Evolutionary conservation across 805 yeast species (phyloP).

Genomic region (Suhomyces pyralidae): DNA sequence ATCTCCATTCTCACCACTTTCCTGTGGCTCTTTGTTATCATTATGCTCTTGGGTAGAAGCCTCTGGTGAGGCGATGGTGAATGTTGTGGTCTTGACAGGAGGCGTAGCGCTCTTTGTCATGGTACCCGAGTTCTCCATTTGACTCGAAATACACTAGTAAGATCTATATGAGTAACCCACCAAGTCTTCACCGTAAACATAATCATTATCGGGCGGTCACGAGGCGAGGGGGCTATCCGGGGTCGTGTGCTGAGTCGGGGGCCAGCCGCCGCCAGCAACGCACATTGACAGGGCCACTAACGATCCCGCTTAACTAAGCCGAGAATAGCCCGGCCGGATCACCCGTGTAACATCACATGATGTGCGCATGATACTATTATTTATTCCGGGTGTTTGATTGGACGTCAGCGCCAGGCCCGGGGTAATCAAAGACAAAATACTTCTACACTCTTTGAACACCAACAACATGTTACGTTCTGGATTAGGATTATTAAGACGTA

Average conservation of each 20-base stretch:
- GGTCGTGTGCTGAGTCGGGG: neutral
- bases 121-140: neutral
- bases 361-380: conserved; percentile 7
- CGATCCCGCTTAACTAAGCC: neutral
- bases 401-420: conserved; percentile 8
- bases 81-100: neutral
- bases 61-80: conserved; percentile 1
- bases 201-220: neutral
- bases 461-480: conserved; percentile 33
- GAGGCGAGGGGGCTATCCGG: conserved; percentile 2
- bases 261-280: neutral
- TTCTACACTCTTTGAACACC: neutral
- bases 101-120: neutral
- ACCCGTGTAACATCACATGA: neutral
- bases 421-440: neutral
- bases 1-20: neutral
- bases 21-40: neutral
- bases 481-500: conserved; percentile 29
- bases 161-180: neutral
- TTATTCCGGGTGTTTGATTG: conserved; percentile 8
- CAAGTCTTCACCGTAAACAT: neutral
- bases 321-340: neutral
- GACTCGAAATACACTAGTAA: neutral
- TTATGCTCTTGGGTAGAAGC: neutral
- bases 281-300: neutral